Conservation (phyloP, 2,329 filamentous ascomycete species). For the Exserohilum turcica region DNA sequence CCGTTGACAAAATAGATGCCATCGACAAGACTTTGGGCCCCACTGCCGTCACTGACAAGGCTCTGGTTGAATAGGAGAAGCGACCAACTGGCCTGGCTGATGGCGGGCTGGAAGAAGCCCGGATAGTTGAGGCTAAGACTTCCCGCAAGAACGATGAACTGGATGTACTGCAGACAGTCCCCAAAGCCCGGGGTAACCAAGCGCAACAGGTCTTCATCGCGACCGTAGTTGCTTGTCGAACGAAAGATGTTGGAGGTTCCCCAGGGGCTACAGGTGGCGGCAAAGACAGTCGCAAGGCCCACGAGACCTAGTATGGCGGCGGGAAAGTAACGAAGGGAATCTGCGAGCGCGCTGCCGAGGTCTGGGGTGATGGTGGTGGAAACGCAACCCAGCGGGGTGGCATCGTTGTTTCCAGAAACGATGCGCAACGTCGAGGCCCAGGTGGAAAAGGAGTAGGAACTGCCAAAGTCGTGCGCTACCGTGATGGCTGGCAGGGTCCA, state of each 20-base stretch:
- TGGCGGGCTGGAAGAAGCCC: slow-evolving; percentile 89
- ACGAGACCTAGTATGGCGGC: slow-evolving; percentile 78
- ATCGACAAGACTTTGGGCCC: slow-evolving; percentile 72
- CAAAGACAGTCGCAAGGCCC: slow-evolving; percentile 79
- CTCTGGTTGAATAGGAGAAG: slow-evolving; percentile 90
- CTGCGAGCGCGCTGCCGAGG: slow-evolving; percentile 70
- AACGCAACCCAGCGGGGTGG: slow-evolving; percentile 75
- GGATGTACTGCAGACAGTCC: slow-evolving; percentile 95
- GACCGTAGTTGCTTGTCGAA: slow-evolving; percentile 97
- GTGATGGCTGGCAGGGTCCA: slow-evolving; percentile 71
- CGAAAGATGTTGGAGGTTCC: slow-evolving; percentile 87
- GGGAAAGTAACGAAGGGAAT: slow-evolving; percentile 75
- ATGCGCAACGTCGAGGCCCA: slow-evolving; percentile 75
- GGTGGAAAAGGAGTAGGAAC: slow-evolving; percentile 85
- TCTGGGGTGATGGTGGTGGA: slow-evolving; percentile 83
- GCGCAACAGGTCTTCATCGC: slow-evolving; percentile 87
- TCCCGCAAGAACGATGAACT: slow-evolving; percentile 89
- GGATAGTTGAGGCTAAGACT: slow-evolving; percentile 86
- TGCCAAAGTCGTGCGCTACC: slow-evolving; percentile 73
- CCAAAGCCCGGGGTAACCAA: slow-evolving; percentile 95
- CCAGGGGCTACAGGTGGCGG: slow-evolving; percentile 91
- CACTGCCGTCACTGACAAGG: slow-evolving; percentile 72
- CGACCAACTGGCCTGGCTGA: slow-evolving; percentile 89
- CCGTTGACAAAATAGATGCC: slow-evolving; percentile 84
- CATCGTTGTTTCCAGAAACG: slow-evolving; percentile 70